A percentile compares a stretch with the other conserved stretches of the same genome.
Conservation (phyloP, 768 basidiomycete genomes). For the Paxillus ammoniavirescens region DNA sequence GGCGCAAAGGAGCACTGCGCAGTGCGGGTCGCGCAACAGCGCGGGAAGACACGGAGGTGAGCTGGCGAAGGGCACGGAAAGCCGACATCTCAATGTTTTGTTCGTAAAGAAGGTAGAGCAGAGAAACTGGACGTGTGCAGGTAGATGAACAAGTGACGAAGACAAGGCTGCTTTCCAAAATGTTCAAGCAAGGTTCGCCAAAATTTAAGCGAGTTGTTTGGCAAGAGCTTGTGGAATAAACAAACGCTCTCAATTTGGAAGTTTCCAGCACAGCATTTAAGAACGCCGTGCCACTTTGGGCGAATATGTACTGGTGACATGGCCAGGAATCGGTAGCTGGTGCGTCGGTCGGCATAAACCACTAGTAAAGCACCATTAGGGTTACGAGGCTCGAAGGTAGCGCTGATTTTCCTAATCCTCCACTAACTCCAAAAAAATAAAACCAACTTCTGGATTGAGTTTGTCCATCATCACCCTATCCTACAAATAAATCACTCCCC, state of each 20-base stretch:
- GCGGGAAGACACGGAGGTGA: slow-evolving; percentile 46
- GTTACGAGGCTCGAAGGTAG: too few species aligned
- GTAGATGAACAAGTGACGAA: not conserved
- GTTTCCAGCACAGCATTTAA: not conserved
- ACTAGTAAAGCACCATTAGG: too few species aligned
- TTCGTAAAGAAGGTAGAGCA: not conserved
- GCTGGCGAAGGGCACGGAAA: slow-evolving; percentile 58
- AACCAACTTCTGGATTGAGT: not conserved
- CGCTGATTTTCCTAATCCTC: too few species aligned
- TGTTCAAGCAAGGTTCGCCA: slow-evolving; percentile 1
- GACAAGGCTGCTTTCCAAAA: not conserved
- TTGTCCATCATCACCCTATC: slow-evolving; percentile 1
- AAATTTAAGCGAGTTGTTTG: slow-evolving; percentile 33
- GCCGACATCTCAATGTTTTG: slow-evolving; percentile 52
- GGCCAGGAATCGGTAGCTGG: too few species aligned
- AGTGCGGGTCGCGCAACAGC: slow-evolving; percentile 25
- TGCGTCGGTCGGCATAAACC: too few species aligned
- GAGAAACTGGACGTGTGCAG: slow-evolving; percentile 3
- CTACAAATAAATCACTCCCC: slow-evolving; percentile 5
- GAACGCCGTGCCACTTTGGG: too few species aligned
- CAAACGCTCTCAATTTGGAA: slow-evolving; percentile 21
- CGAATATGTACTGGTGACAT: too few species aligned
- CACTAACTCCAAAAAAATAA: not conserved
- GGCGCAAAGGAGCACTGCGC: slow-evolving; percentile 20
- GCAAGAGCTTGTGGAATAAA: slow-evolving; percentile 32